Evolutionary conservation across 2,329 filamentous ascomycete genomes (phyloP), one percentile per base, ranked within the genome.

Genomic region (Calonectria pauciramosa): DNA sequence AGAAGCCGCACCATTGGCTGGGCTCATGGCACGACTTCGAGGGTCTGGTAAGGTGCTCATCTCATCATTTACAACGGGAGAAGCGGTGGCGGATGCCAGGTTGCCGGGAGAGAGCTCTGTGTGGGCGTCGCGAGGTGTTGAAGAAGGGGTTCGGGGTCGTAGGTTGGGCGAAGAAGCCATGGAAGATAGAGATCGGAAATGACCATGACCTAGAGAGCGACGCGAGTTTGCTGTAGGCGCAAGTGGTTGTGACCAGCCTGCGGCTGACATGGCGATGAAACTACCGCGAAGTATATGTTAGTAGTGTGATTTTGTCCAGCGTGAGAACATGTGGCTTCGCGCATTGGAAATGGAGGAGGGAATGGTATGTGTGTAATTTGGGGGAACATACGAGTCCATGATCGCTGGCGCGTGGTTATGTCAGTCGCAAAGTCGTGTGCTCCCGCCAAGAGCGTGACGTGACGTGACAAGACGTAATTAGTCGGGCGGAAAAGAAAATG

Each of bases 11-110:
- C 86, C 85, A 64, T 83, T 83, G 9, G 86, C 84, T 11, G 89
- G 87, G 68, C 88, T 90, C 79, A 88, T 86, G 30, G 86, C 84
- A 73, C 90, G 88, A 79, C 87, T 91, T 77, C 92, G 87, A 18
- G 92, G 92, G 80, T 93, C 92, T 49, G 93, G 93, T 67, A 95
- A 87, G 1, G 93, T 95, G 83, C 92, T 94, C 86, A 94, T 89
- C 80, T 91, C 91, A 80, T 91, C 89, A 78, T 90, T 89, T 63
- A 90, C 87, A 77, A 90, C 86, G 26, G 86, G 81, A 26, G 87
- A 86, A 14, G 85, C 82, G 20, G 86, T 83, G 20, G 86, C 84
- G 6, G 83, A 82, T 54, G 83, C 80, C 28, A 86, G 83, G 41
- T 83, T 81, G n/a, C 83, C 83, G 32, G 84, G 81, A 20, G 85